These are phyloP conservation scores for Chrysanthemum makinoi DNA, from an alignment of 129 eudicot species.

Conservation along the genomic window DNA sequence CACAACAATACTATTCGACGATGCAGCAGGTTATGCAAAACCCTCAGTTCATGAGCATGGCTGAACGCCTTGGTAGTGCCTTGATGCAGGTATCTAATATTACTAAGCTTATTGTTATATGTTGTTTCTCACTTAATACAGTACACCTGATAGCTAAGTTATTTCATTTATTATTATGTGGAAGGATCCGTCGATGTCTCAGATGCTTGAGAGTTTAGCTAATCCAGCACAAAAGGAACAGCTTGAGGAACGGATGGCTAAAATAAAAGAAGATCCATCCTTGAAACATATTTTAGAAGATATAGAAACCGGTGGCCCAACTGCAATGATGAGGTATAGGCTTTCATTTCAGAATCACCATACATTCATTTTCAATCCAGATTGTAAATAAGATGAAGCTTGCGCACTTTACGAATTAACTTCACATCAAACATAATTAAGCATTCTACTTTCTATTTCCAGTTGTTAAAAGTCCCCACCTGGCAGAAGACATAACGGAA, in stretches of 20 bases:
- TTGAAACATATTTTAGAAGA: slow-evolving; percentile 90
- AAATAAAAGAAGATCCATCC: slow-evolving; percentile 85
- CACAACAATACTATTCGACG: slow-evolving; percentile 78
- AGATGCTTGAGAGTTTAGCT: slow-evolving; percentile 76
- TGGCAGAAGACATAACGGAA: too few species aligned
- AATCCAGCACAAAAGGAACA: slow-evolving; percentile 77
- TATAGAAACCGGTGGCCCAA: slow-evolving; percentile 90
- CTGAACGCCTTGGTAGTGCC: slow-evolving; percentile 86
- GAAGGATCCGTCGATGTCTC: slow-evolving; percentile 96
- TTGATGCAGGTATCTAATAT: slow-evolving; percentile 69
- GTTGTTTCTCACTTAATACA: slow-evolving; percentile 13
- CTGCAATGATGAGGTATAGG: slow-evolving; percentile 95
- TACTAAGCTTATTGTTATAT: not conserved
- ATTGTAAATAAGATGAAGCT: slow-evolving; percentile 3
- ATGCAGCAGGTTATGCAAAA: slow-evolving; percentile 99
- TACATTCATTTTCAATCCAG: slow-evolving; percentile 9
- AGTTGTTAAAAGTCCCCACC: too few species aligned
- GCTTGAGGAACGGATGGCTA: slow-evolving; percentile 90
- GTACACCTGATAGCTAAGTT: not conserved
- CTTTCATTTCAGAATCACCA: slow-evolving; percentile 4
- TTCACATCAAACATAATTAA: slow-evolving; percentile 2
- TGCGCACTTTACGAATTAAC: not conserved
- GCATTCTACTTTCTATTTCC: not conserved
- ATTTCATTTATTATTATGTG: slow-evolving; percentile 17
- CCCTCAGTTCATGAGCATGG: slow-evolving; percentile 96